Evolutionary conservation across 2,329 filamentous ascomycete genomes (phyloP).

Genomic region (Xylaria polymorpha): DNA sequence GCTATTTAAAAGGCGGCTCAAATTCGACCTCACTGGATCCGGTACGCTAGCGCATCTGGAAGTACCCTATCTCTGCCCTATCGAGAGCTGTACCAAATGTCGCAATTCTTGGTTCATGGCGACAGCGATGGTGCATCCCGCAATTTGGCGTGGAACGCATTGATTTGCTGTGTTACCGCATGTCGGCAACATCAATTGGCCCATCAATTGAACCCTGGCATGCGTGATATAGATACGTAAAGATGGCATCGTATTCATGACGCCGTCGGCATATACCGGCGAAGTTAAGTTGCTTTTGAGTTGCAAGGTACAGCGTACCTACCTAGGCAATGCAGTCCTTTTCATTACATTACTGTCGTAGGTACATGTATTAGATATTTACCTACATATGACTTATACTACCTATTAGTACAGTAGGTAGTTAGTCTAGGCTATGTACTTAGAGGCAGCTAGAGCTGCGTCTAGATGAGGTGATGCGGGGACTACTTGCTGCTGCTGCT

Average conservation of each 20-base stretch:
- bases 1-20: conserved; percentile 25
- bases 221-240: conserved; percentile 12
- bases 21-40: conserved; percentile 5
- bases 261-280: background rate
- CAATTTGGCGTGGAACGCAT: conserved; percentile 2
- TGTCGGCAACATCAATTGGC: conserved; percentile 1
- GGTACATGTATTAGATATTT: too few species aligned
- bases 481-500: too few species aligned
- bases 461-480: conserved; percentile 8
- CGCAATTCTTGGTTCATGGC: conserved; percentile 17
- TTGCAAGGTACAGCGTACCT: background rate
- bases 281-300: background rate
- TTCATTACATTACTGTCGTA: too few species aligned
- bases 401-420: too few species aligned
- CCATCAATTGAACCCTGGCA: background rate
- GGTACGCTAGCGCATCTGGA: background rate
- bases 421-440: too few species aligned
- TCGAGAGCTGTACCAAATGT: conserved; percentile 13
- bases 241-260: conserved; percentile 2
- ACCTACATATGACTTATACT: too few species aligned
- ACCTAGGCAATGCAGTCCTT: too few species aligned
- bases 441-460: background rate
- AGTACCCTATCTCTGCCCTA: background rate
- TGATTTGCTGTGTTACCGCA: conserved; percentile 13
- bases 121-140: conserved; percentile 26